Evolutionary conservation across 2,329 filamentous ascomycete genomes (phyloP).

Genomic region (Fusarium acutatum): DNA sequence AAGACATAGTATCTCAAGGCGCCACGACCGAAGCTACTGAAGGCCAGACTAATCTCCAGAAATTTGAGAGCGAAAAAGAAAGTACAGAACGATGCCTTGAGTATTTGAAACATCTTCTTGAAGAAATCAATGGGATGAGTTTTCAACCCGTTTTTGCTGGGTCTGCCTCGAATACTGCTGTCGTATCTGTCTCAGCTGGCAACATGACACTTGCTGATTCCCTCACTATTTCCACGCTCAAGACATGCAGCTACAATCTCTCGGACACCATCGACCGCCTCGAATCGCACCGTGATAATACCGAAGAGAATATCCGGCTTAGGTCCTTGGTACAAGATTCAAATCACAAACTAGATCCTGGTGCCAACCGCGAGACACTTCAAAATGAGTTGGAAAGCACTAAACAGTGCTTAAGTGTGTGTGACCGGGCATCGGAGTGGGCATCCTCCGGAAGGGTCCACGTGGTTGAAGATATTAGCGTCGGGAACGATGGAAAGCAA

Average conservation of each 20-base stretch:
- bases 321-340: neutral
- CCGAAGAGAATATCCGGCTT: neutral
- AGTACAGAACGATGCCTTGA: constrained; percentile 11
- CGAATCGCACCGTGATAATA: neutral
- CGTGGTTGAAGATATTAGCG: constrained; percentile 26
- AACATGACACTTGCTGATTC: constrained; percentile 11
- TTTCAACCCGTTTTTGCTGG: neutral
- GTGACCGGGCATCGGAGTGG: constrained; percentile 8
- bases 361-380: neutral
- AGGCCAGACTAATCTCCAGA: neutral
- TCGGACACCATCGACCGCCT: neutral
- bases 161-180: neutral
- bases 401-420: constrained; percentile 12
- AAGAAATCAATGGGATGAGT: neutral
- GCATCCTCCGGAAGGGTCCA: constrained; percentile 23
- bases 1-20: neutral
- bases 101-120: neutral
- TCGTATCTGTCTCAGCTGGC: neutral
- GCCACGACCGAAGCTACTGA: neutral
- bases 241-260: constrained; percentile 1
- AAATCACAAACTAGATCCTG: neutral
- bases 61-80: constrained; percentile 4
- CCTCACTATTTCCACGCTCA: constrained; percentile 2
- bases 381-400: constrained; percentile 15
- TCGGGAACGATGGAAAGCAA: constrained; percentile 21